phyloP scores from a whole-genome alignment of 306 rosid genomes.

The Vigna hirtella region DNA sequence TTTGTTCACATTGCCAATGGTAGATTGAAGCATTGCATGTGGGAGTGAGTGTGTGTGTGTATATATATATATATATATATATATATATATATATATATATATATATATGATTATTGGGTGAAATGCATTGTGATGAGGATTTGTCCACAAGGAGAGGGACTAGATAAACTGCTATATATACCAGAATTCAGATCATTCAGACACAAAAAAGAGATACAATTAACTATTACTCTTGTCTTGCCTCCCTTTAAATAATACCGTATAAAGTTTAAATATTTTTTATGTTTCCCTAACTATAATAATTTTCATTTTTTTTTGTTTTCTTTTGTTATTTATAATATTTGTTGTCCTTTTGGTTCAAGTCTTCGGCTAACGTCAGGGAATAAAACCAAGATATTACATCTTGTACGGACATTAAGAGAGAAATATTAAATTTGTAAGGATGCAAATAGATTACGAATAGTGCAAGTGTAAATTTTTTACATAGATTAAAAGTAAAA shows the following conservation, averaged over 20 bases:
- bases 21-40: constrained; percentile 68
- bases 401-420: background rate
- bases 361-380: background rate
- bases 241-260: background rate
- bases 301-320: background rate
- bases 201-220: constrained; percentile 2
- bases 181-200: constrained; percentile 36
- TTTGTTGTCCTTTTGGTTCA: constrained; percentile 15
- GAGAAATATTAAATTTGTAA: background rate
- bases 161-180: constrained; percentile 37
- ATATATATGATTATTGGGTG: constrained; percentile 20
- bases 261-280: background rate
- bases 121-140: constrained; percentile 54
- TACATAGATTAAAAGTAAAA: background rate
- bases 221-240: constrained; percentile 31
- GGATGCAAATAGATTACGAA: background rate
- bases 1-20: constrained; percentile 44
- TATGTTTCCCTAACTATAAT: background rate
- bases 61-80: background rate
- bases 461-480: background rate
- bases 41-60: constrained; percentile 8
- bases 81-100: too few relatives aligned
- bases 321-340: background rate
- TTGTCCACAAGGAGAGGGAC: constrained; percentile 52
- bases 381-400: background rate